These are phyloP conservation scores for Volvox africanus DNA, from an alignment of 139 green algal species.

Conservation along the genomic window DNA sequence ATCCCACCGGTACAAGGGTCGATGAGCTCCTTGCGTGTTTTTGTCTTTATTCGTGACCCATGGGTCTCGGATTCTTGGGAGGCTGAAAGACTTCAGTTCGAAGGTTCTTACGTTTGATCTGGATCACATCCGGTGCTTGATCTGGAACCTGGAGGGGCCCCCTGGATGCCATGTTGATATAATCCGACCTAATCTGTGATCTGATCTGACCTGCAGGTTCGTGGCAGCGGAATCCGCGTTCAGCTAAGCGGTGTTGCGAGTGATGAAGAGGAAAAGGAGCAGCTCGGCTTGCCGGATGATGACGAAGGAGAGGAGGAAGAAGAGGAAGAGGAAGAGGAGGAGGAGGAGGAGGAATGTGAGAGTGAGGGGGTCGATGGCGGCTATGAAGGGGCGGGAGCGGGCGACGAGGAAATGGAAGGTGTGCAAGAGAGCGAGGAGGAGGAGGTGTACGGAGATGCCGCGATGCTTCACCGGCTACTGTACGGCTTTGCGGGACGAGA, in stretches of 20 bases:
- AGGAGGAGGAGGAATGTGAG: not conserved
- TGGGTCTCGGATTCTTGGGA: too few relatives aligned
- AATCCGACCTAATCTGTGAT: too few relatives aligned
- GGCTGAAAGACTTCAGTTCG: too few relatives aligned
- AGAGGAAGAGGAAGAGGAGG: not conserved
- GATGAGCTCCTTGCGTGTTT: too few relatives aligned
- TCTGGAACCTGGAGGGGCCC: too few relatives aligned
- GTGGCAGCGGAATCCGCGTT: not conserved
- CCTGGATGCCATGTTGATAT: too few relatives aligned
- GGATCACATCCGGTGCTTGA: too few relatives aligned
- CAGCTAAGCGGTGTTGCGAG: not conserved
- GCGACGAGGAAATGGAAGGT: not conserved
- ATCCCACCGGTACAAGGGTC: too few relatives aligned
- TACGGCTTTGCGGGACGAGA: slow-evolving; percentile 29
- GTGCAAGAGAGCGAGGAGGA: slow-evolving; percentile 1
- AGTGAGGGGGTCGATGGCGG: not conserved
- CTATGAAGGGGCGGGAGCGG: not conserved
- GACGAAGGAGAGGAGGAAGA: not conserved
- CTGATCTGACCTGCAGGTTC: not conserved
- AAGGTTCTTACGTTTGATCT: too few relatives aligned
- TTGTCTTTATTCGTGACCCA: too few relatives aligned
- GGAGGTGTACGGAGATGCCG: not conserved
- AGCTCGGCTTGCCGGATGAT: too few relatives aligned
- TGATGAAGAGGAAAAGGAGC: not conserved
- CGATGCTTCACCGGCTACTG: slow-evolving; percentile 38